Evolutionary conservation across 2,329 filamentous ascomycete species (phyloP).

Genomic region (Aureobasidium melanogenum): DNA sequence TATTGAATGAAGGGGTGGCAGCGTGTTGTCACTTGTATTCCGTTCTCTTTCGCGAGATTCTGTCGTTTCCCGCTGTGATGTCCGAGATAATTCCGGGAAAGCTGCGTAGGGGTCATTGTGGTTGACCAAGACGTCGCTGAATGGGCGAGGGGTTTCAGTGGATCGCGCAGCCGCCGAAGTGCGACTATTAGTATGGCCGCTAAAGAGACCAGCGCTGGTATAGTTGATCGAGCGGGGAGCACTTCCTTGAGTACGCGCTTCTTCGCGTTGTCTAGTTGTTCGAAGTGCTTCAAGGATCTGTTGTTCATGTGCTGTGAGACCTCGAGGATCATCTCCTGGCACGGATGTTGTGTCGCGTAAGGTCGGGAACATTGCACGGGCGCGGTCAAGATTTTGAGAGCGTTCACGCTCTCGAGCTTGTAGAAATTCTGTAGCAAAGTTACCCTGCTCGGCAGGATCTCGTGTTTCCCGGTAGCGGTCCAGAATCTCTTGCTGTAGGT

Average conservation of each 20-base stretch:
- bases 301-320: constrained; percentile 37
- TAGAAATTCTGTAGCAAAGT: constrained; percentile 35
- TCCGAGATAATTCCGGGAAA: constrained; percentile 9
- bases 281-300: constrained; percentile 38
- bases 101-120: constrained; percentile 8
- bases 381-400: constrained; percentile 14
- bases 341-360: constrained; percentile 18
- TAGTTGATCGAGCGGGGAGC: constrained; percentile 36
- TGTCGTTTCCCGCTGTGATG: background rate
- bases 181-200: background rate
- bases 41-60: background rate
- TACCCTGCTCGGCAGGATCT: constrained; percentile 30
- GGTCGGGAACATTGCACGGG: background rate
- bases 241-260: constrained; percentile 29
- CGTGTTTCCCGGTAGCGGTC: constrained; percentile 33
- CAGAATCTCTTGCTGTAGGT: constrained; percentile 37
- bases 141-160: background rate
- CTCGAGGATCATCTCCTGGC: constrained; percentile 36
- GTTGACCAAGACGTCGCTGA: constrained; percentile 5
- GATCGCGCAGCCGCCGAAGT: background rate
- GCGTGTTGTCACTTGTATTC: background rate
- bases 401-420: constrained; percentile 30
- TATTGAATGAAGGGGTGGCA: constrained; percentile 12
- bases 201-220: constrained; percentile 26
- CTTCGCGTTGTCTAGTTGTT: constrained; percentile 34